These are phyloP conservation scores for Scenedesmus sp. DNA, from an alignment of 163 green algal genomes.

Conservation along the genomic window DNA sequence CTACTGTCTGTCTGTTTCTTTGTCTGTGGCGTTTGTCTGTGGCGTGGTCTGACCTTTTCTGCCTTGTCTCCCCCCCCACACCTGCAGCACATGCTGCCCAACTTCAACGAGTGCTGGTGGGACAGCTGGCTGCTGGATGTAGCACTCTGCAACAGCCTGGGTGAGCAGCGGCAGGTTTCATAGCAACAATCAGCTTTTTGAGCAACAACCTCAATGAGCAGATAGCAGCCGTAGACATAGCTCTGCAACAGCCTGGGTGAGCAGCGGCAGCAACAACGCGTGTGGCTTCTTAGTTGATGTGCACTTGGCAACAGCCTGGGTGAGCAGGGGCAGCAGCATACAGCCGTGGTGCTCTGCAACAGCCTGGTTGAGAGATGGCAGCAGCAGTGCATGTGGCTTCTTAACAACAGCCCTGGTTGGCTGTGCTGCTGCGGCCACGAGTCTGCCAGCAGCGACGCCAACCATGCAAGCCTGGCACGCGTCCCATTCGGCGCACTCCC, in stretches of 20 bases:
- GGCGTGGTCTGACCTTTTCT: background rate
- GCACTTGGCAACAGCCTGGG: too few relatives aligned
- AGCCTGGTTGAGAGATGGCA: background rate
- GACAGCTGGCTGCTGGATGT: slow-evolving; percentile 96
- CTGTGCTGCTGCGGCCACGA: background rate
- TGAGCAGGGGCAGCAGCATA: background rate
- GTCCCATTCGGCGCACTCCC: background rate
- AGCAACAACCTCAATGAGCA: background rate
- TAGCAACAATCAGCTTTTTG: too few relatives aligned
- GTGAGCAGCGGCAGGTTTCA: background rate
- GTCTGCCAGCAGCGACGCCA: background rate
- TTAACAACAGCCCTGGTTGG: background rate
- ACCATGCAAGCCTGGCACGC: background rate
- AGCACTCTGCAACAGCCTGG: slow-evolving; percentile 88
- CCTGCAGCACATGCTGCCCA: slow-evolving; percentile 91
- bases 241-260: slow-evolving; percentile 31
- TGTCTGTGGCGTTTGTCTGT: background rate
- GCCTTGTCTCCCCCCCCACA: too few relatives aligned
- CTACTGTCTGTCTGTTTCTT: background rate
- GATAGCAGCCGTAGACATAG: slow-evolving; percentile 47
- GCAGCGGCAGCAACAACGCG: background rate
- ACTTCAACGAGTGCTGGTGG: slow-evolving; percentile 99
- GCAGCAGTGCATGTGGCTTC: background rate
- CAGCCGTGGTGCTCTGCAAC: background rate
- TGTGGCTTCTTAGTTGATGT: background rate